Evolutionary conservation across 306 rosid genomes (phyloP), one percentile per base, ranked within the genome.

Genomic region (Citrullus colocynthis): DNA sequence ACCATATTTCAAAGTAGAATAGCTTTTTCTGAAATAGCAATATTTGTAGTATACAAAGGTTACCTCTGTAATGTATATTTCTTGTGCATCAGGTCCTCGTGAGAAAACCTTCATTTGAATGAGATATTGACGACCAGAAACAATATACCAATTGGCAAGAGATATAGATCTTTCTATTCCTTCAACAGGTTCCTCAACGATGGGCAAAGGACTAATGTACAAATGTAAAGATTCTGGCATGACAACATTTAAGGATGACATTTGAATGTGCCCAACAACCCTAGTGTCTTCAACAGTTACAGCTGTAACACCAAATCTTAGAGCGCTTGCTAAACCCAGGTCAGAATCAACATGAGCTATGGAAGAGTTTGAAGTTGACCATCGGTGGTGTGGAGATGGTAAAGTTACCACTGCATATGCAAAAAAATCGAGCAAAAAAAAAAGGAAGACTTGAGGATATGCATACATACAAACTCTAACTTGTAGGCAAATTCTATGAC

Each of bases 51-150:
- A 49, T 15, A 72, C 54, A 28, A 11, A 63, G 75, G 21, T 84
- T 87, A 93, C 98, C 97, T 90, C 88, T 15, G 98, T 94, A 69
- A 94, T 81, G 81, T 87, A 92, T 77, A 94, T 90, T 88, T 90
- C 98, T 80, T 83, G 93, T 59, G 85, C 84, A 83, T 81, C 93
- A 78, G 89, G 84, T 75, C 84, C 95, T 76, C 67, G 90, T 11
- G 97, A 86, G 81, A 87, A 89, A 85, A 86, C 96, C 87, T 89
- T 94, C 77, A 92, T 83, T 85, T 86, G 95, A 84, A 94, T 80
- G 81, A 92, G 85, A 87, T 94, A 94, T 74, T 92, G 97, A 82
- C 61, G 89, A 78, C 93, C 95, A 81, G 92, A 84, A 82, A 94
- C 84, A 80, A 89, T 84, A 82, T 85, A 85, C 97, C 98, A 94